phyloP scores from a whole-genome alignment of 108 stramenopile genomes.

The Discostella pseudostelligera region DNA sequence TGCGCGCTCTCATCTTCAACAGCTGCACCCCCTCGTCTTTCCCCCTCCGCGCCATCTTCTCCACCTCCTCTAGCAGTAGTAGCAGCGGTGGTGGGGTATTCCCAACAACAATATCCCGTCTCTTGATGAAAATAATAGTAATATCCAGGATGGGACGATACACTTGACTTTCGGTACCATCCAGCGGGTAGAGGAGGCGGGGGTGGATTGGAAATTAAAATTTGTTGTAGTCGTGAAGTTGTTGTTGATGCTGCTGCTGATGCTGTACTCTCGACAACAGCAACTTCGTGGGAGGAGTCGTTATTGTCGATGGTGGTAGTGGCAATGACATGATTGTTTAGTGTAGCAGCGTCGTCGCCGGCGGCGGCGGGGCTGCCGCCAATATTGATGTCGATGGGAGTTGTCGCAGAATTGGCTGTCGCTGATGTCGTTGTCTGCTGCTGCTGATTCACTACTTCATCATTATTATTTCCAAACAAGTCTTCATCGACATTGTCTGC shows the following conservation, averaged over 20 bases:
- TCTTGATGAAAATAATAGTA: constrained; percentile 81
- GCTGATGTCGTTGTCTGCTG: neutral
- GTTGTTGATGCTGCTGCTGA: no score
- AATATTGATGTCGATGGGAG: neutral
- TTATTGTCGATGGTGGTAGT: neutral
- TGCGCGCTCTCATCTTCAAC: no score
- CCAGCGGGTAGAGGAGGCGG: constrained; percentile 58
- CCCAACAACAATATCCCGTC: constrained; percentile 75
- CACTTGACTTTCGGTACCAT: constrained; percentile 61
- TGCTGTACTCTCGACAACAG: neutral
- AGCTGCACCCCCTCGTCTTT: no score
- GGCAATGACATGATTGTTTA: no score
- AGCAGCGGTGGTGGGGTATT: constrained; percentile 27
- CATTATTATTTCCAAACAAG: constrained; percentile 15
- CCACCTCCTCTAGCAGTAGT: constrained; percentile 4
- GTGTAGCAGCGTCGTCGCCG: no score
- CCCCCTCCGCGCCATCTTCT: neutral
- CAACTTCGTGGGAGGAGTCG: neutral
- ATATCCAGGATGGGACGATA: constrained; percentile 47
- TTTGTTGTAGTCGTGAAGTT: constrained; percentile 8
- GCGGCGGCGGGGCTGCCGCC: no score
- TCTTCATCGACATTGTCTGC: constrained; percentile 20
- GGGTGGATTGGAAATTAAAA: constrained; percentile 39
- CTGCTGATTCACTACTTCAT: constrained; percentile 1
- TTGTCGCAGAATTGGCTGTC: no score